These are phyloP conservation scores for Cyclotella kingstonii DNA, from an alignment of 108 stramenopile genomes.

Conservation along the genomic window DNA sequence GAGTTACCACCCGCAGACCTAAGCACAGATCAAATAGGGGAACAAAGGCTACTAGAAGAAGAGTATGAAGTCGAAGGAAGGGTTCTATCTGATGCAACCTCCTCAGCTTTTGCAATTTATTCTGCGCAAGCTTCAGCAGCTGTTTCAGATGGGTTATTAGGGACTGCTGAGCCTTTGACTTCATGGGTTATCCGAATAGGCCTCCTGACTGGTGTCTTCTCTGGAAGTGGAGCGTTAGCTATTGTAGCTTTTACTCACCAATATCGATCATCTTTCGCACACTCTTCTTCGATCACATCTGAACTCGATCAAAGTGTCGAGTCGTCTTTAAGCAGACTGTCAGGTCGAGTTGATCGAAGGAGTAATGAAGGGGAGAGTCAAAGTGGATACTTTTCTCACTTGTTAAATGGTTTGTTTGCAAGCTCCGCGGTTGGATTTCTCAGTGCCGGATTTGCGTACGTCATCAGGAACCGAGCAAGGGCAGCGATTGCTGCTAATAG, in stretches of 20 bases:
- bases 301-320: constrained; percentile 1
- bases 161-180: constrained; percentile 17
- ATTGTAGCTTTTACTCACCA: constrained; percentile 12
- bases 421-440: constrained; percentile 41
- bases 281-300: background rate
- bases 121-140: constrained; percentile 30
- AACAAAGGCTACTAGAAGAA: constrained; percentile 29
- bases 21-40: constrained; percentile 9
- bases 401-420: constrained; percentile 35
- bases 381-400: background rate
- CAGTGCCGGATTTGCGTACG: constrained; percentile 36
- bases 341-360: background rate
- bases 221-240: constrained; percentile 37
- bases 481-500: constrained; percentile 29
- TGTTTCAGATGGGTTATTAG: constrained; percentile 14
- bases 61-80: constrained; percentile 40
- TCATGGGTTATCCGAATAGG: constrained; percentile 39
- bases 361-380: constrained; percentile 7
- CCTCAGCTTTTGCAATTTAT: constrained; percentile 30
- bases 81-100: constrained; percentile 37
- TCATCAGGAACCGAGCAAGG: constrained; percentile 39
- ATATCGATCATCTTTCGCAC: background rate
- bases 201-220: constrained; percentile 26
- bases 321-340: background rate
- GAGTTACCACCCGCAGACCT: constrained; percentile 20